Percentiles rank a stretch among this genome's conserved stretches.
Conservation (phyloP, 805 yeast genomes). For the Yamadazyma phyllophila region DNA sequence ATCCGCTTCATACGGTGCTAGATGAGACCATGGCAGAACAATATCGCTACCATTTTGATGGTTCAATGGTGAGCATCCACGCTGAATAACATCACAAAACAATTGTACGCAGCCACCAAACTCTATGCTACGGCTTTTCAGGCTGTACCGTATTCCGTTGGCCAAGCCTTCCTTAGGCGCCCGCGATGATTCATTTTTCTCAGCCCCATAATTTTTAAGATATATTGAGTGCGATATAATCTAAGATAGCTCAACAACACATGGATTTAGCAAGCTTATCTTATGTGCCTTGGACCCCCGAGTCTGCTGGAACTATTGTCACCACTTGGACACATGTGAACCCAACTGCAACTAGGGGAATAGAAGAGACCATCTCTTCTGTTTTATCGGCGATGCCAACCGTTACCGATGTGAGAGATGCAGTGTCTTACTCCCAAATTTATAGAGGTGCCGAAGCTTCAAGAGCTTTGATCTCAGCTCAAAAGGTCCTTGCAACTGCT, state of each 20-base stretch:
- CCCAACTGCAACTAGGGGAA: slow-evolving; percentile 10
- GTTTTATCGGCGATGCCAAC: slow-evolving; percentile 1
- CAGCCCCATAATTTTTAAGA: not conserved
- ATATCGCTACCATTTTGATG: too few relatives aligned
- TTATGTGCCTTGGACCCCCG: slow-evolving; percentile 11
- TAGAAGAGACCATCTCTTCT: slow-evolving; percentile 7
- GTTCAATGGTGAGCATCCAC: too few relatives aligned
- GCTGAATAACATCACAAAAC: too few relatives aligned
- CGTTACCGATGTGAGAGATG: slow-evolving; percentile 9
- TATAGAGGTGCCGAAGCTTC: slow-evolving; percentile 39
- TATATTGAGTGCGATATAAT: too few relatives aligned
- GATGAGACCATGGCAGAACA: too few relatives aligned
- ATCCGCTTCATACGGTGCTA: too few relatives aligned
- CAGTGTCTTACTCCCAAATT: slow-evolving; percentile 22
- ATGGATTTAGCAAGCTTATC: slow-evolving; percentile 2
- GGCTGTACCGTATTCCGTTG: too few relatives aligned
- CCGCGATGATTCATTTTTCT: not conserved
- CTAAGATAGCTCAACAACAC: not conserved
- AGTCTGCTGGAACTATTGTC: slow-evolving; percentile 4
- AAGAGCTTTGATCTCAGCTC: slow-evolving; percentile 32
- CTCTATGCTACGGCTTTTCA: too few relatives aligned
- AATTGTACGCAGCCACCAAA: too few relatives aligned
- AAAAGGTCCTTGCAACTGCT: slow-evolving; percentile 39
- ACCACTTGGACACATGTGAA: slow-evolving; percentile 14
- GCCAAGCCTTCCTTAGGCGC: too few relatives aligned